Evolutionary conservation across 345 rosid species (phyloP).

Genomic region (Salix suchowensis): DNA sequence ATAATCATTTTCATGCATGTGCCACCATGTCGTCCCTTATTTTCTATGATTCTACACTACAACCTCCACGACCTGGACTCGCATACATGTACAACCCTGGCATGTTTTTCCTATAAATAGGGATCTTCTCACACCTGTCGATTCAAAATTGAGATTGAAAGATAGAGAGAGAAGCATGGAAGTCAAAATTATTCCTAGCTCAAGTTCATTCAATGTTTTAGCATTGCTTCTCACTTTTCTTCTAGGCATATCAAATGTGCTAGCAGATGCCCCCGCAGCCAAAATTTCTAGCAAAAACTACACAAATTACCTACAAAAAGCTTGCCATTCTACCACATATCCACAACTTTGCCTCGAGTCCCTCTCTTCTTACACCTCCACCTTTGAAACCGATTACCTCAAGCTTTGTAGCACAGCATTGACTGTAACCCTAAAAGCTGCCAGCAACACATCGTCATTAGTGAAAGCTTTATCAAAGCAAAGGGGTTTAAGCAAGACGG

Average conservation of each 20-base stretch:
- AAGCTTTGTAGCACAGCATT: slow-evolving; percentile 55
- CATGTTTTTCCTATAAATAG: not conserved
- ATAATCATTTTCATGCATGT: not conserved
- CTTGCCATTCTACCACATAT: slow-evolving; percentile 51
- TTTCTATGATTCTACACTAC: not conserved
- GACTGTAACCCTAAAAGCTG: slow-evolving; percentile 36
- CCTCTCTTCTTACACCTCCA: slow-evolving; percentile 45
- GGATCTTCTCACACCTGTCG: not conserved
- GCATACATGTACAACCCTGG: not conserved
- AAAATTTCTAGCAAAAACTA: slow-evolving; percentile 15
- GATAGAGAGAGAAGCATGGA: not conserved
- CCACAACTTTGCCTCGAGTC: slow-evolving; percentile 51
- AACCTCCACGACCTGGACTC: not conserved
- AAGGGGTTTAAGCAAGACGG: slow-evolving; percentile 28
- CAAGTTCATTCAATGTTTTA: not conserved
- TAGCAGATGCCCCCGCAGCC: slow-evolving; percentile 26
- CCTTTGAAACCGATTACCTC: slow-evolving; percentile 44
- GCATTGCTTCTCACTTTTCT: slow-evolving; percentile 18
- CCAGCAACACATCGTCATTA: slow-evolving; percentile 22
- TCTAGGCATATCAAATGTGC: not conserved
- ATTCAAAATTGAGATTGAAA: not conserved
- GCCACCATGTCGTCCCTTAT: not conserved
- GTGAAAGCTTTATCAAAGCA: slow-evolving; percentile 27
- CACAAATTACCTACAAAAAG: slow-evolving; percentile 43
- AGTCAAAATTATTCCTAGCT: not conserved